Evolutionary conservation across 169 alveolate genomes (phyloP), one percentile per base, ranked within the genome.

Genomic region (Plasmodium billcollinsi): DNA sequence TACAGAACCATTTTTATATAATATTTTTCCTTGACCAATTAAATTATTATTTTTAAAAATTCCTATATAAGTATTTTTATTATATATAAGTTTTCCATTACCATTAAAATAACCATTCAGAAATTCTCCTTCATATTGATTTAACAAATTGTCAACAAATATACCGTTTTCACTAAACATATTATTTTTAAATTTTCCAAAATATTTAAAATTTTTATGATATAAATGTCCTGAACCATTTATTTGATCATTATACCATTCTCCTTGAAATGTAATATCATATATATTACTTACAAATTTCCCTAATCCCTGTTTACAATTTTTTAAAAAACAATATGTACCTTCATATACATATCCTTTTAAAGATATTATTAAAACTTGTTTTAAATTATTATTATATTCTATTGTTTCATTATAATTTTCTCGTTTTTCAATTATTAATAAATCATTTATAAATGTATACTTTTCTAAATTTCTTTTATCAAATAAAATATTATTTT

Each of bases 71-170:
- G 90, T 80, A 33, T 80, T 80, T 52, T 26, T 69, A 50, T 80
- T 80, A 80, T 54, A 80, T 43, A 80, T 69, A 80, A 80, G 90
- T 47, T 80, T 80, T 45, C 90, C 90, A 80, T 80, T 80, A n/a
- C 90, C 90, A 45, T 80, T 80, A 69, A 80, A 80, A 67, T 20
- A 67, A 6, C 90, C 90, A 69, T 80, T 80, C 29, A 47, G 54
- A 80, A 80, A 80, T 67, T 80, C 90, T 3, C 90, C 90, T 58
- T 80, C 90, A 80, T 80, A 80, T 50, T 80, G 90, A 63, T 80
- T 80, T 69, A 80, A 80, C 26, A 69, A 69, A 62, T 67, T 58
- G 70, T 80, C 90, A 69, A 80, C 83, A 66, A 29, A 80, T 70
- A 80, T 39, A 21, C 90, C 90, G 56, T 69, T 69, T 21, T 83